Evolutionary conservation across 176 grass and related monocot species (phyloP).

Genomic region (Echinochloa phyllopogon): DNA sequence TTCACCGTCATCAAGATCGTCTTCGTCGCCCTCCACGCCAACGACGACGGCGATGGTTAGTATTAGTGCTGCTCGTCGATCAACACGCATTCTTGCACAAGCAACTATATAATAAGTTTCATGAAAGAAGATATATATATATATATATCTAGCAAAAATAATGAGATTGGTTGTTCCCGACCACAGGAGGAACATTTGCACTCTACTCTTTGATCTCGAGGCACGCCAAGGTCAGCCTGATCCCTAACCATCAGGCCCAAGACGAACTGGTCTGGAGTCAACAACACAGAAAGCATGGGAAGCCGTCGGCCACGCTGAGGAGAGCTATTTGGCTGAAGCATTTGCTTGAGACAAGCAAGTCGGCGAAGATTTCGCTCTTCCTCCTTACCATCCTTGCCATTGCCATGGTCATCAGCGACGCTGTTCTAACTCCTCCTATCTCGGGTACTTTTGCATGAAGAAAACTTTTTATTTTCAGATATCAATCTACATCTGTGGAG

Average conservation of each 20-base stretch:
- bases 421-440: constrained; percentile 57
- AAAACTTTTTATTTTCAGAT: neutral
- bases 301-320: neutral
- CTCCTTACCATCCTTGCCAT: constrained; percentile 54
- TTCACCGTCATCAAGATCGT: constrained; percentile 51
- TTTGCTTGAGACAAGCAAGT: constrained; percentile 27
- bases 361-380: constrained; percentile 40
- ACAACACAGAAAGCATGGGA: neutral
- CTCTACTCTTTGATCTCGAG: constrained; percentile 69
- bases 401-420: constrained; percentile 64
- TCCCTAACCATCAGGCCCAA: constrained; percentile 58
- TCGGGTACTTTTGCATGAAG: constrained; percentile 28
- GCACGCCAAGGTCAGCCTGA: constrained; percentile 45
- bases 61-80: neutral
- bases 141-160: no score
- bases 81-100: neutral
- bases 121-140: no score
- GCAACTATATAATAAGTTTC: neutral
- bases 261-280: constrained; percentile 42
- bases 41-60: constrained; percentile 59
- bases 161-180: neutral
- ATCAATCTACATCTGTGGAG: neutral
- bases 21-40: constrained; percentile 49
- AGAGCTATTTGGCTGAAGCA: constrained; percentile 44
- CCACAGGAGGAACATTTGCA: constrained; percentile 54